Base-by-base conservation (phyloP, 2,329 filamentous ascomycete species). In the Byssoonygena ceratinophila region DNA sequence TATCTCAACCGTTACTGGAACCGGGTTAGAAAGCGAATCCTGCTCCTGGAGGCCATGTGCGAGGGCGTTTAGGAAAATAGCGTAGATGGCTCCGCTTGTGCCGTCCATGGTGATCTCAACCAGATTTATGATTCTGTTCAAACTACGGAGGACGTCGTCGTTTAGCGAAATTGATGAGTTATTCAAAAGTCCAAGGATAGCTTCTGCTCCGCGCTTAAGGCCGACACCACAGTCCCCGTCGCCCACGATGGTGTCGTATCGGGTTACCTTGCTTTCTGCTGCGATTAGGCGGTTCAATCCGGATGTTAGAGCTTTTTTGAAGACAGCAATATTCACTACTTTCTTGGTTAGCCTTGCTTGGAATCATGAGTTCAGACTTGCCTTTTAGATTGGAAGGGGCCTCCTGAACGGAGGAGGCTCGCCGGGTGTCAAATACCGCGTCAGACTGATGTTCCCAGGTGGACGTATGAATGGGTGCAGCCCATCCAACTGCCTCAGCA, bases 191-290 rank as follows among this genome's bases (percentile, higher is more conserved):
- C 67, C 65, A 20, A 76, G 66, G 23, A 78, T 67, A 31, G 72
- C 73, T 75, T 94, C 84, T n/a, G 89, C 88, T 46, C 89, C 89
- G 56, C 88, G 82, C 72, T 87, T 88, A 56, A 95, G 74, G 4
- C 87, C 87, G 54, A 88, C 86, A 8, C 89, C 89, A 63, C 89
- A 95, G 68, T 95, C 89, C 44, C 89, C 89, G 64, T 95, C 89
- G 39, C 89, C 89, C 22, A 94, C 87, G 11, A 92, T 80, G 0
- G 87, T 94, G 63, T 86, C 83, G 63, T 77, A 86, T 51, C 72
- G 76, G 9, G 83, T 86, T 51, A 86, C 73, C 39, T 82, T 76
- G 7, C 80, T 76, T 61, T 87, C 83, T 2, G 79, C 80, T 3
- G 68, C 71, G 58, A 85, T 83, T 29, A 85, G 64, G 51, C 73